Evolutionary conservation across 805 yeast genomes (phyloP).

Genomic region (Metschnikowia arizonensis): DNA sequence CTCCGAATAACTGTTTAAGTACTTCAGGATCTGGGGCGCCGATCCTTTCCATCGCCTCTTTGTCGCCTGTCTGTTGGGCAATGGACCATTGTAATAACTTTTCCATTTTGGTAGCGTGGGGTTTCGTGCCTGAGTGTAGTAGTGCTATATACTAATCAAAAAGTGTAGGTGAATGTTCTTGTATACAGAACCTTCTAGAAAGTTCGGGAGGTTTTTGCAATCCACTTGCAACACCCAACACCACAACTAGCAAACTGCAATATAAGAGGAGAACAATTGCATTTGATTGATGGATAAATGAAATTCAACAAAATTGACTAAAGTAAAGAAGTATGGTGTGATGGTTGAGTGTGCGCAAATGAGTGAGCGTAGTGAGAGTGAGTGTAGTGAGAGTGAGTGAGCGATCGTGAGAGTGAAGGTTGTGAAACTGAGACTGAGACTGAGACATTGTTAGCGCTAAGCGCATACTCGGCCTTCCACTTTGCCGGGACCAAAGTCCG

Average conservation of each 20-base stretch:
- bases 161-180: conserved; percentile 4
- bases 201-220: conserved; percentile 10
- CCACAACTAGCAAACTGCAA: background rate
- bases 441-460: too few species aligned
- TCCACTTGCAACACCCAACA: background rate
- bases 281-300: background rate
- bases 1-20: conserved; percentile 68
- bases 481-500: background rate
- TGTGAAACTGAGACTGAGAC: too few species aligned
- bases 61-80: conserved; percentile 68
- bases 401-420: too few species aligned
- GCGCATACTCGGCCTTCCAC: conserved; percentile 4
- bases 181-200: conserved; percentile 17
- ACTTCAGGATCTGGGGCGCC: conserved; percentile 79
- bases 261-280: too few species aligned
- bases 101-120: conserved; percentile 56
- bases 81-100: conserved; percentile 90
- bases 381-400: too few species aligned
- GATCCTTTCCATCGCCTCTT: conserved; percentile 57
- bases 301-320: background rate
- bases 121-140: background rate
- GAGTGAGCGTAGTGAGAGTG: too few species aligned
- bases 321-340: too few species aligned
- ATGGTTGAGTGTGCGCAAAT: background rate
- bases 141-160: background rate